Conservation (phyloP, 2,329 filamentous ascomycete genomes). For the Pseudohalonectria lignicola region DNA sequence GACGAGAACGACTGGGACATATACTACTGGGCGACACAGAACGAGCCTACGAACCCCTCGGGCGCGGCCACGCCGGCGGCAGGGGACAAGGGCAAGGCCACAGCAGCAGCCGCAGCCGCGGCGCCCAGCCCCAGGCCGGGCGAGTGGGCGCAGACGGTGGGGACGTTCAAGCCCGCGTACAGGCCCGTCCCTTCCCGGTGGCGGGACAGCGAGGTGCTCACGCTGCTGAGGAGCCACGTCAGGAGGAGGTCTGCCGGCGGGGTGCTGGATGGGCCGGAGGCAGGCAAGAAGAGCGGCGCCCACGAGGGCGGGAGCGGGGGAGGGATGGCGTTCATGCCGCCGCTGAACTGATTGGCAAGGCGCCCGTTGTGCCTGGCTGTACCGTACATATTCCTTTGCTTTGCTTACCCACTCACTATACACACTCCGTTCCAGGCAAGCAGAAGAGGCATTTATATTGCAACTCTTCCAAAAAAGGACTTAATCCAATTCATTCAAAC, state of each 20-base stretch:
- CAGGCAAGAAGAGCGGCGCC: slow-evolving; percentile 19
- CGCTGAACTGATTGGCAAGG: slow-evolving; percentile 19
- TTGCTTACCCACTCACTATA: no score
- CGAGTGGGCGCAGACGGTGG: slow-evolving; percentile 95
- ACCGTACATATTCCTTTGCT: no score
- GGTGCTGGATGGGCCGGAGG: slow-evolving; percentile 21
- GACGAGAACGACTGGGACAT: slow-evolving; percentile 99
- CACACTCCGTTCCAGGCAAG: no score
- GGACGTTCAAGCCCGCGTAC: slow-evolving; percentile 89
- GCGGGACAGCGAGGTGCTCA: slow-evolving; percentile 71
- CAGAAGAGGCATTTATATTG: no score
- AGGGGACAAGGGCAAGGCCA: no score
- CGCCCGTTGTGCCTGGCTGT: not conserved
- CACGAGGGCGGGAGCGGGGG: slow-evolving; percentile 23
- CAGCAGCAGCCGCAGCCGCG: slow-evolving; percentile 21
- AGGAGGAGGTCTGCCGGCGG: slow-evolving; percentile 54
- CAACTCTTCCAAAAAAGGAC: not conserved
- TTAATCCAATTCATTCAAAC: not conserved
- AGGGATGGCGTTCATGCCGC: slow-evolving; percentile 50
- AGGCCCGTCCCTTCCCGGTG: slow-evolving; percentile 79
- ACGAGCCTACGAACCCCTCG: slow-evolving; percentile 23
- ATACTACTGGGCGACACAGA: slow-evolving; percentile 98
- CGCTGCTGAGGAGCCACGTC: slow-evolving; percentile 71
- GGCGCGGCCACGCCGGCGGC: not conserved
- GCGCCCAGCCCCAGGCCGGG: slow-evolving; percentile 35